Conservation (phyloP, 1,284 basidiomycete species). For the Ganoderma boninense region DNA sequence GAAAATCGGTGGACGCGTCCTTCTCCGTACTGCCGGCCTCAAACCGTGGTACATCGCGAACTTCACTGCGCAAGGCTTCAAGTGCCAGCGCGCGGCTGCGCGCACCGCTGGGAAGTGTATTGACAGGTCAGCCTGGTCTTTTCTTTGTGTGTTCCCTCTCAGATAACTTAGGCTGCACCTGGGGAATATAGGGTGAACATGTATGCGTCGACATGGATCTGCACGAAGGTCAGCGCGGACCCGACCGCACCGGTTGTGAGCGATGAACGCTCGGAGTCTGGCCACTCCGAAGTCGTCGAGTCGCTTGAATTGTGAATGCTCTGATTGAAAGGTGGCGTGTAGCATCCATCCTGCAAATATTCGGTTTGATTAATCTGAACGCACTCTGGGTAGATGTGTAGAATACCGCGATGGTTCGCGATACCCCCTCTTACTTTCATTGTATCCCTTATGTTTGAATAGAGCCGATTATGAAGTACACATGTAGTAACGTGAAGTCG, state of each 20-base stretch:
- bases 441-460: too few species aligned
- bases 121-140: constrained; percentile 21
- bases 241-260: constrained; percentile 11
- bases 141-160: neutral
- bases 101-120: constrained; percentile 32
- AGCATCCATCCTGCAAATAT: neutral
- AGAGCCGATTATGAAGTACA: neutral
- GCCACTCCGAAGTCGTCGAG: constrained; percentile 21
- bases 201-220: constrained; percentile 37
- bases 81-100: constrained; percentile 29
- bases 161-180: neutral
- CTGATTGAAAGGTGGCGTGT: neutral
- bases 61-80: constrained; percentile 32
- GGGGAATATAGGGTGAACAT: constrained; percentile 28
- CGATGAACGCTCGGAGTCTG: constrained; percentile 1
- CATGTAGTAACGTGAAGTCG: too few species aligned
- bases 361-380: neutral
- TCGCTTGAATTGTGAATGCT: constrained; percentile 21
- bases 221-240: constrained; percentile 28
- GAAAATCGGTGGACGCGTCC: constrained; percentile 33
- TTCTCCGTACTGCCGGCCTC: constrained; percentile 32
- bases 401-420: neutral
- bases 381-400: constrained; percentile 1
- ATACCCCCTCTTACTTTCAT: neutral
- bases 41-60: constrained; percentile 35